Conservation (phyloP, 306 rosid species). For the Prunus armeniaca region DNA sequence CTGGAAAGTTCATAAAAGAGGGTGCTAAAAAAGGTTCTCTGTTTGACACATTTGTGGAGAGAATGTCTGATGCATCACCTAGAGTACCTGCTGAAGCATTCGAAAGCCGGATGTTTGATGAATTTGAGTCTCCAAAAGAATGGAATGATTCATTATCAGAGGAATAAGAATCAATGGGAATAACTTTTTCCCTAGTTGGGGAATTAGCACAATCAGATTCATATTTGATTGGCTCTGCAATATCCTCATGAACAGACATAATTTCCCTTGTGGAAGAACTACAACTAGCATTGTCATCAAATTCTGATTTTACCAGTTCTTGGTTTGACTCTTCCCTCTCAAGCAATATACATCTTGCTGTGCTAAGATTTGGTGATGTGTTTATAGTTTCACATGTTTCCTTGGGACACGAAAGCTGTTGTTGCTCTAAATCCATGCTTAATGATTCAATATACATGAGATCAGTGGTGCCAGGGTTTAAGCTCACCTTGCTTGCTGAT, state of each 20-base stretch:
- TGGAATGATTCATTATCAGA: slow-evolving; percentile 86
- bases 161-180: slow-evolving; percentile 37
- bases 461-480: slow-evolving; percentile 61
- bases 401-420: slow-evolving; percentile 32
- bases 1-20: slow-evolving; percentile 12
- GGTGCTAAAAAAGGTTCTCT: slow-evolving; percentile 14
- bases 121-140: slow-evolving; percentile 70
- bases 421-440: slow-evolving; percentile 70
- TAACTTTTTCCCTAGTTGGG: slow-evolving; percentile 33
- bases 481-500: slow-evolving; percentile 57
- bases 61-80: slow-evolving; percentile 34
- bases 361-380: slow-evolving; percentile 24
- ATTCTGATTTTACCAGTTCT: slow-evolving; percentile 29
- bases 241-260: slow-evolving; percentile 50
- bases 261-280: slow-evolving; percentile 67
- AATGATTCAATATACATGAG: slow-evolving; percentile 62
- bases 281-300: slow-evolving; percentile 32
- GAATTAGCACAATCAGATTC: slow-evolving; percentile 37
- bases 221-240: slow-evolving; percentile 35
- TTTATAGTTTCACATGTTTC: slow-evolving; percentile 21
- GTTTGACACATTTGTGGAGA: slow-evolving; percentile 35
- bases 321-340: slow-evolving; percentile 20
- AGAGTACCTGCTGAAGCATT: slow-evolving; percentile 60
- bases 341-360: slow-evolving; percentile 7
- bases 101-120: slow-evolving; percentile 63